A percentile compares a stretch with the other conserved stretches of the same genome.
These are phyloP conservation scores for Quercus wislizeni DNA, from an alignment of 306 rosid genomes.

Conservation along the genomic window DNA sequence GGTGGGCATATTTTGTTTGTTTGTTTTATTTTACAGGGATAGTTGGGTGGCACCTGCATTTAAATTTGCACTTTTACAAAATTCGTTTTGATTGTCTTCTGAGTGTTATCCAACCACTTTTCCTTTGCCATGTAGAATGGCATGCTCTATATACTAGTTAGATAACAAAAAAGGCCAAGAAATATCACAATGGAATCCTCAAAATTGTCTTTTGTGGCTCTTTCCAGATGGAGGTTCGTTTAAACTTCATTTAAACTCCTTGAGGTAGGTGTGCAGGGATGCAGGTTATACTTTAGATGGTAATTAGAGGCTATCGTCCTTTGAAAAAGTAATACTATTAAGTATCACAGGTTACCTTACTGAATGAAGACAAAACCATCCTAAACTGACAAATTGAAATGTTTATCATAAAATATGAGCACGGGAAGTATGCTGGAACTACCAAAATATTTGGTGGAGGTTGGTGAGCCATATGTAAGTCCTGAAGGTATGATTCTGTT, in stretches of 20 bases:
- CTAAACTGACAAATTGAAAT: conserved; percentile 16
- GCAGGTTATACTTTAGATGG: background rate
- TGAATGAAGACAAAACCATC: conserved; percentile 24
- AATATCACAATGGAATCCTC: conserved; percentile 27
- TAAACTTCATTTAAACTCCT: background rate
- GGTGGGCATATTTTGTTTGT: background rate
- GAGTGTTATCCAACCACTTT: background rate
- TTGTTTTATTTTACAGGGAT: background rate
- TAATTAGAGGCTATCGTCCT: background rate
- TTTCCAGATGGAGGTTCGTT: conserved; percentile 19
- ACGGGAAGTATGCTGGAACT: conserved; percentile 26
- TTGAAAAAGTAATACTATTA: background rate
- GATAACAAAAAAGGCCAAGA: conserved; percentile 33
- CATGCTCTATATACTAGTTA: conserved; percentile 27
- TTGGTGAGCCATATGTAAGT: conserved; percentile 15
- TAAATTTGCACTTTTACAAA: background rate
- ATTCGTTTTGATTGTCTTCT: background rate
- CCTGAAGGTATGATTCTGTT: conserved; percentile 18
- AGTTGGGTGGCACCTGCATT: background rate
- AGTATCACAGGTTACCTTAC: conserved; percentile 27
- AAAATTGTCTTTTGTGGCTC: conserved; percentile 27
- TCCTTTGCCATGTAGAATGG: conserved; percentile 28
- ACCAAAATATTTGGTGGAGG: conserved; percentile 30
- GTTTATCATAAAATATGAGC: conserved; percentile 20
- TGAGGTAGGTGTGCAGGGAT: background rate